Conservation (phyloP, 108 stramenopile genomes). For the Cyclostephanos tholiformis region DNA sequence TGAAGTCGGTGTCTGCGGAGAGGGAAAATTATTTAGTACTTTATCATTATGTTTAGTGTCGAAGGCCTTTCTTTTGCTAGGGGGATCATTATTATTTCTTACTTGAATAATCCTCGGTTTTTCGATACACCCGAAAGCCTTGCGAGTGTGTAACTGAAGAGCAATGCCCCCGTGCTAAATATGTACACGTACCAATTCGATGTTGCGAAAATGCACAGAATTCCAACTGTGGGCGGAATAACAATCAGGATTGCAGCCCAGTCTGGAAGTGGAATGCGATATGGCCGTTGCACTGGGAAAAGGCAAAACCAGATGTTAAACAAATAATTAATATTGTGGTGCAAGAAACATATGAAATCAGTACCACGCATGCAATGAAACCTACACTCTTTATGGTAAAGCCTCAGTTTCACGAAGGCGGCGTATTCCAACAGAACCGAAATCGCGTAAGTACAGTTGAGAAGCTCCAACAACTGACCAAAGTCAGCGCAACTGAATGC, state of each 20-base stretch:
- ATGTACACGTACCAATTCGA: constrained; percentile 25
- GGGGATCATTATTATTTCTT: neutral
- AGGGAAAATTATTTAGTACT: too few relatives aligned
- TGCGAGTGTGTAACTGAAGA: neutral
- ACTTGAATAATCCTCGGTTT: neutral
- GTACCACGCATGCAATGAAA: neutral
- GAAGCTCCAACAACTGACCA: constrained; percentile 85
- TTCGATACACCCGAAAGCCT: neutral
- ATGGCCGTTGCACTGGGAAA: constrained; percentile 27
- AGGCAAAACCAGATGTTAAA: neutral
- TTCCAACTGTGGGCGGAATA: constrained; percentile 19
- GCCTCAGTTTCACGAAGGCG: constrained; percentile 92
- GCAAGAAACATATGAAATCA: neutral
- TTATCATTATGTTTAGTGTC: too few relatives aligned
- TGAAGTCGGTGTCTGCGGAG: too few relatives aligned
- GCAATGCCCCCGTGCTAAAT: constrained; percentile 8
- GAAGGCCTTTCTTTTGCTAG: neutral
- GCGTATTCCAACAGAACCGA: constrained; percentile 90
- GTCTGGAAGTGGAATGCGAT: constrained; percentile 31
- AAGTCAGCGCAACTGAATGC: constrained; percentile 75
- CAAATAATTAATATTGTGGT: neutral
- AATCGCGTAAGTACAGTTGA: constrained; percentile 88
- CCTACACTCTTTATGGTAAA: constrained; percentile 42
- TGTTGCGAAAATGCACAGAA: constrained; percentile 11
- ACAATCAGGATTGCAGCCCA: constrained; percentile 12